These are phyloP conservation scores for Russula olivacea DNA, from an alignment of 768 basidiomycete species.

Conservation along the genomic window DNA sequence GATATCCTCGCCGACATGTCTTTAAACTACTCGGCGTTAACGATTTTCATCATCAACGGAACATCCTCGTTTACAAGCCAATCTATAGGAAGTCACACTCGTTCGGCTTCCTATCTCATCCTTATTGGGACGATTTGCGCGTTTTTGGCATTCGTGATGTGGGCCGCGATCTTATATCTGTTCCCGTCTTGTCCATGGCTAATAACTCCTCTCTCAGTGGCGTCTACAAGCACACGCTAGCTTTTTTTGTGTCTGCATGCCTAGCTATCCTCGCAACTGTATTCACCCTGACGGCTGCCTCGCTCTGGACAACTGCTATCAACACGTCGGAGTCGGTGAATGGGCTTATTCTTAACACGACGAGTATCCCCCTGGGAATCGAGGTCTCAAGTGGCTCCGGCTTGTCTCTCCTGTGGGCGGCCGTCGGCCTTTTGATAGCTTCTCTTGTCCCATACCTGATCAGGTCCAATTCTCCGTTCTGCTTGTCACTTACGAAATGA, in stretches of 20 bases:
- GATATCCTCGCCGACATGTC: conserved; percentile 63
- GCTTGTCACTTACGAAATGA: neutral
- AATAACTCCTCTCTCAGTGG: conserved; percentile 42
- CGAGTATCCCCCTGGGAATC: conserved; percentile 51
- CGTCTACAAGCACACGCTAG: conserved; percentile 52
- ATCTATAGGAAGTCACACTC: conserved; percentile 57
- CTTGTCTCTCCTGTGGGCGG: conserved; percentile 66
- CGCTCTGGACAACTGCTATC: conserved; percentile 74
- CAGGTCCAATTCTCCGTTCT: conserved; percentile 43
- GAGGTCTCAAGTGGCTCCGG: conserved; percentile 55
- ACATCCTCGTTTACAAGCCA: conserved; percentile 49
- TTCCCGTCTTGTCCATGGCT: conserved; percentile 3
- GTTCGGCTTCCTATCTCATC: conserved; percentile 69
- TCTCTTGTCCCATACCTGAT: conserved; percentile 73
- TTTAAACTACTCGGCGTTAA: conserved; percentile 52
- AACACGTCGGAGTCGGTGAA: conserved; percentile 60
- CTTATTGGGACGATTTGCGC: conserved; percentile 66
- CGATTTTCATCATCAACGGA: conserved; percentile 46
- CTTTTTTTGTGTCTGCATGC: conserved; percentile 62
- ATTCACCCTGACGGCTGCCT: conserved; percentile 60
- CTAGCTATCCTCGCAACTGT: conserved; percentile 56
- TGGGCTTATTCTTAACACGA: conserved; percentile 37
- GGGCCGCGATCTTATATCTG: conserved; percentile 30
- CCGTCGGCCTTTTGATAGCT: conserved; percentile 58
- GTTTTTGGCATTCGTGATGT: conserved; percentile 62